These are phyloP conservation scores for Aspergillus unguis DNA, from an alignment of 2,329 filamentous ascomycete species.

Conservation along the genomic window DNA sequence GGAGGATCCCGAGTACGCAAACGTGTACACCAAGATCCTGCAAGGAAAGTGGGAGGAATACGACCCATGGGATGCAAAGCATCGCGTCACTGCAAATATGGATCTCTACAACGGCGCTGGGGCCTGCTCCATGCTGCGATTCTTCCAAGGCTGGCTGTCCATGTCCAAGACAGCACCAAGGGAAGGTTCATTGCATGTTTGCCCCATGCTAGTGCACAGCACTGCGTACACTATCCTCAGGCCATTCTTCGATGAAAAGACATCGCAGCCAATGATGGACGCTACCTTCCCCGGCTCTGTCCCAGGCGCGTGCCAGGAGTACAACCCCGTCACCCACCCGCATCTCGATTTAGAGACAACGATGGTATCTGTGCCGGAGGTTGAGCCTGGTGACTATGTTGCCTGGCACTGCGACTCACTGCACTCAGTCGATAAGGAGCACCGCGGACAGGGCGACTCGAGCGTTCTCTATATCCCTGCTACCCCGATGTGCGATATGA, in stretches of 20 bases:
- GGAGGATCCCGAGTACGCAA: constrained; percentile 67
- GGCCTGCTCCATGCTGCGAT: constrained; percentile 78
- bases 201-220: constrained; percentile 70
- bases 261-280: constrained; percentile 40
- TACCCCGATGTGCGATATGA: constrained; percentile 73
- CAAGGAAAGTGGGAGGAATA: constrained; percentile 74
- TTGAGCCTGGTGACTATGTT: constrained; percentile 71
- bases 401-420: constrained; percentile 76
- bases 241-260: constrained; percentile 70
- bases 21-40: constrained; percentile 71
- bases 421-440: constrained; percentile 78
- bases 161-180: constrained; percentile 69
- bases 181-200: constrained; percentile 78
- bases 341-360: constrained; percentile 64
- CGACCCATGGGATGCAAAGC: constrained; percentile 75
- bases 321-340: constrained; percentile 62
- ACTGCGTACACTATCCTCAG: constrained; percentile 78
- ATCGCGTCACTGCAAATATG: constrained; percentile 63
- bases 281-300: constrained; percentile 65
- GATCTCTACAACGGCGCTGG: constrained; percentile 80
- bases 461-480: constrained; percentile 88
- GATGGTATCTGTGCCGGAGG: constrained; percentile 69
- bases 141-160: constrained; percentile 83
- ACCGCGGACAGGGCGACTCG: constrained; percentile 68
- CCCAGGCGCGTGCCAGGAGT: constrained; percentile 66